Evolutionary conservation across 108 stramenopile species (phyloP).

Genomic region (Schizochytrium sp.): DNA sequence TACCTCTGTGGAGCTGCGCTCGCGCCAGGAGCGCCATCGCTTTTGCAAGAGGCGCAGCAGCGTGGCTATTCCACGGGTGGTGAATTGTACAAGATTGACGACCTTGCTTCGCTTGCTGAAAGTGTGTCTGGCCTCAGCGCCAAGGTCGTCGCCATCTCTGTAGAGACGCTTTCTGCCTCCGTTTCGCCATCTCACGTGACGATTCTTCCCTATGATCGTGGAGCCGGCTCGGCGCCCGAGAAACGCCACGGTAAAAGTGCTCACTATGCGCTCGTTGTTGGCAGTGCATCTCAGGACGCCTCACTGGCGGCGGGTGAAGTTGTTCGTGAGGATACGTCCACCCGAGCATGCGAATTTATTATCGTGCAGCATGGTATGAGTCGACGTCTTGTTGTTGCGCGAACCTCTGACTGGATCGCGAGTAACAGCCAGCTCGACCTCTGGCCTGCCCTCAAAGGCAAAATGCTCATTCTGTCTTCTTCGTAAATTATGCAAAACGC

Average conservation of each 20-base stretch:
- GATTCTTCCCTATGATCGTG: background rate
- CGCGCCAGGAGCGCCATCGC: background rate
- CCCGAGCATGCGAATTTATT: background rate
- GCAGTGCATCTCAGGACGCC: background rate
- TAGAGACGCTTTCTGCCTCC: background rate
- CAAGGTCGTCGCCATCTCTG: background rate
- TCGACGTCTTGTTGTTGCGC: background rate
- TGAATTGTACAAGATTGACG: background rate
- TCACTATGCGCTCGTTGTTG: background rate
- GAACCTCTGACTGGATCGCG: background rate
- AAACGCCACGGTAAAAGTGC: background rate
- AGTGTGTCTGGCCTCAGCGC: background rate
- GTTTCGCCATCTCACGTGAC: background rate
- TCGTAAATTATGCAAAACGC: too few relatives aligned
- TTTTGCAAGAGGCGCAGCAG: background rate
- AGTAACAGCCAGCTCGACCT: background rate
- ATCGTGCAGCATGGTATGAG: slow-evolving; percentile 9
- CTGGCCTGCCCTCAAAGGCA: background rate
- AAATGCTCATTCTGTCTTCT: background rate
- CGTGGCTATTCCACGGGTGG: background rate
- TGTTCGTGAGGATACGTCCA: too few relatives aligned
- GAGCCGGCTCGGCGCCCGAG: background rate
- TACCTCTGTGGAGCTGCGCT: background rate
- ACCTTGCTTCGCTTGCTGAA: background rate
- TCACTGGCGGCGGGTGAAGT: background rate